Percentiles rank a stretch among this genome's conserved stretches.
phyloP scores from a whole-genome alignment of 306 rosid species.

The Vigna trinervia region DNA sequence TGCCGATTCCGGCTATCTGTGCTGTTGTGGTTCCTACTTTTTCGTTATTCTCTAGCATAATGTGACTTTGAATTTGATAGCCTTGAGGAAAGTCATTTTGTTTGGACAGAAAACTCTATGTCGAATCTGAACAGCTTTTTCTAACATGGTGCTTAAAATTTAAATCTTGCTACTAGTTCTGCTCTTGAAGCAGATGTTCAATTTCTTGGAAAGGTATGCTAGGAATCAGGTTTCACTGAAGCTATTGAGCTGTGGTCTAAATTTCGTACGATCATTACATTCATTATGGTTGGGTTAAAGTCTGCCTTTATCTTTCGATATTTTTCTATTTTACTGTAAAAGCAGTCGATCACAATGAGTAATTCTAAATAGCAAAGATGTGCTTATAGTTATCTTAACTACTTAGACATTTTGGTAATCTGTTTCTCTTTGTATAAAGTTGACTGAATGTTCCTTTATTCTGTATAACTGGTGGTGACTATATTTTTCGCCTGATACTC shows the following conservation, averaged over 20 bases:
- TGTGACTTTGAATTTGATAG: background rate
- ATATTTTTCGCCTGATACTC: slow-evolving; percentile 11
- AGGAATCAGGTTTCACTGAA: background rate
- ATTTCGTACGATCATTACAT: background rate
- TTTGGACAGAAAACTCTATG: background rate
- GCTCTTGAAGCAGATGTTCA: background rate
- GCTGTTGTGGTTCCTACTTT: background rate
- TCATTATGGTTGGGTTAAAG: background rate
- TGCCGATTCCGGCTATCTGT: slow-evolving; percentile 16
- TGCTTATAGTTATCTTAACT: too few relatives aligned
- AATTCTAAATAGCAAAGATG: background rate
- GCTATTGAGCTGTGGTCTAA: background rate
- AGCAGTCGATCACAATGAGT: background rate
- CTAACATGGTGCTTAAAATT: background rate
- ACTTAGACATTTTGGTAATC: too few relatives aligned
- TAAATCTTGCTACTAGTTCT: background rate
- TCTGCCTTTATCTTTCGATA: background rate
- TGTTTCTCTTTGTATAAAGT: too few relatives aligned
- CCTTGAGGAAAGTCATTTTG: slow-evolving; percentile 29
- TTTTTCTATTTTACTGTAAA: slow-evolving; percentile 5
- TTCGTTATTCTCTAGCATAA: background rate
- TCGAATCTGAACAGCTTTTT: background rate
- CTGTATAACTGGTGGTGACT: background rate
- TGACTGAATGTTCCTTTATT: too few relatives aligned
- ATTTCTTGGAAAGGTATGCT: background rate